Conservation (phyloP, 495 filamentous ascomycete genomes). For the Jackrogersella minutella region DNA sequence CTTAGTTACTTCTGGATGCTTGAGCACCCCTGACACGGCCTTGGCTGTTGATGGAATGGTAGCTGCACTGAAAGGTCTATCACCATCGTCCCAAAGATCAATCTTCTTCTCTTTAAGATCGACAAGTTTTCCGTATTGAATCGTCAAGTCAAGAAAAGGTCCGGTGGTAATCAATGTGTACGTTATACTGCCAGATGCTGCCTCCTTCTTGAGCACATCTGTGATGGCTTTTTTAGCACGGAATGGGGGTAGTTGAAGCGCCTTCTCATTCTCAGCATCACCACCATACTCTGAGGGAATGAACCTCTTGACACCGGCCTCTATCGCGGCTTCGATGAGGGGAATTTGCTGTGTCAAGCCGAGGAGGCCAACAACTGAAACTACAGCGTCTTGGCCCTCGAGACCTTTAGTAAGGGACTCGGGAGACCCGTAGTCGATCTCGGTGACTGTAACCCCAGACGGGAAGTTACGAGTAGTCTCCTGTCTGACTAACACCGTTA, state of each 20-base stretch:
- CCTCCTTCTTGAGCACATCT: conserved; percentile 48
- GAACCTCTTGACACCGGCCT: conserved; percentile 63
- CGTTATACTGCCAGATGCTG: conserved; percentile 45
- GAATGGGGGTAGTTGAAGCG: conserved; percentile 46
- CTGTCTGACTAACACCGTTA: conserved; percentile 63
- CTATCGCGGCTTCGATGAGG: conserved; percentile 65
- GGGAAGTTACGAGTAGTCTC: conserved; percentile 48
- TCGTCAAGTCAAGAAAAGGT: conserved; percentile 51
- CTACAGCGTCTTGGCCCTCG: conserved; percentile 60
- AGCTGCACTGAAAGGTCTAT: conserved; percentile 51
- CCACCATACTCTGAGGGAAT: conserved; percentile 67
- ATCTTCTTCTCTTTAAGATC: conserved; percentile 49
- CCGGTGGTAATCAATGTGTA: conserved; percentile 56
- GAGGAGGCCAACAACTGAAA: conserved; percentile 53
- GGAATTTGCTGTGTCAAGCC: conserved; percentile 50
- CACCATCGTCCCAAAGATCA: conserved; percentile 57
- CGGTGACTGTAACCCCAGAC: conserved; percentile 47
- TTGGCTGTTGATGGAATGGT: conserved; percentile 50
- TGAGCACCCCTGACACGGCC: conserved; percentile 53
- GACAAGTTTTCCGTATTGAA: conserved; percentile 48
- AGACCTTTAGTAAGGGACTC: conserved; percentile 58
- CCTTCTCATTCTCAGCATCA: conserved; percentile 39
- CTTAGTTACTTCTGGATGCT: conserved; percentile 56
- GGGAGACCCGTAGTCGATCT: conserved; percentile 60
- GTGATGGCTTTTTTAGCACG: conserved; percentile 49